phyloP scores from a whole-genome alignment of 306 rosid genomes.

The Benincasa hispida region DNA sequence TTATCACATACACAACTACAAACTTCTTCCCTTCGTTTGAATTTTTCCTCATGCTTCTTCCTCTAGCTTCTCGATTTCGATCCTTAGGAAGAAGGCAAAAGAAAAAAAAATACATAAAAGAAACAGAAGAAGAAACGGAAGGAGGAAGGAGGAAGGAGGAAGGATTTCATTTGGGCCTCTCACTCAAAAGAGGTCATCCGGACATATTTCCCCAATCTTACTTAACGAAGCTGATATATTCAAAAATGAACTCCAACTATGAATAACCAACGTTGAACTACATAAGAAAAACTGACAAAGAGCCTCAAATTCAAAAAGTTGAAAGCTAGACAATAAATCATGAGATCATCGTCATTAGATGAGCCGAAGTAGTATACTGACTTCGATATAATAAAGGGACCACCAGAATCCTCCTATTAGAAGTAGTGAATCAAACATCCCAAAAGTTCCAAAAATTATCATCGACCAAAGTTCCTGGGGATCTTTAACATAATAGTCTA shows the following conservation, averaged over 20 bases:
- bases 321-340: not conserved
- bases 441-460: not conserved
- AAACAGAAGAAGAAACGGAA: no score
- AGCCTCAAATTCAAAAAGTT: not conserved
- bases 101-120: not conserved
- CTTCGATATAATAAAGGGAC: not conserved
- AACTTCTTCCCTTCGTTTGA: no score
- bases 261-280: not conserved
- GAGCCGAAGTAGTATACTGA: not conserved
- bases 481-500: no score
- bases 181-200: no score
- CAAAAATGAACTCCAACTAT: not conserved
- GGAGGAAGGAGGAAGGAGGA: no score
- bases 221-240: no score
- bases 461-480: no score
- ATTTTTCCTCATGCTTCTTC: no score
- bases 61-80: no score
- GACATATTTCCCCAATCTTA: no score
- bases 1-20: no score
- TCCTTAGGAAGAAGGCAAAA: not conserved
- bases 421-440: not conserved
- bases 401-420: not conserved
- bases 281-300: not conserved
- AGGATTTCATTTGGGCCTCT: no score
- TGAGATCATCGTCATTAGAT: not conserved